Base-by-base conservation (phyloP, 2,329 filamentous ascomycete species). In the Ophioceras dolichostomum region DNA sequence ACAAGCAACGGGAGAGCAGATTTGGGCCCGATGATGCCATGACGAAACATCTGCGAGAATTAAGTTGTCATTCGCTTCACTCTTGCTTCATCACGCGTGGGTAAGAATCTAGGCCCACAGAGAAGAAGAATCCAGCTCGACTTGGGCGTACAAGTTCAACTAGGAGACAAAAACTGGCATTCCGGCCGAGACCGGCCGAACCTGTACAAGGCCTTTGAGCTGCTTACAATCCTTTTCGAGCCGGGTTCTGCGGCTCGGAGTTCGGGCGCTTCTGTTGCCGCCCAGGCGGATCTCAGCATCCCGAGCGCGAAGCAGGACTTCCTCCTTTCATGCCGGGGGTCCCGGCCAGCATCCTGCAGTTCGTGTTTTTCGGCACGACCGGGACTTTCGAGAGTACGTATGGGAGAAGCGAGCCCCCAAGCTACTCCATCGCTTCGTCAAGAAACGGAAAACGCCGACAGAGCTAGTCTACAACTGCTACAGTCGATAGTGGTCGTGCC, bases 1-100 rank as follows among this genome's bases (percentile, higher is more conserved):
- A n/a, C n/a, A n/a, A n/a, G n/a, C n/a, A n/a, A n/a, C n/a, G n/a
- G n/a, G n/a, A n/a, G n/a, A n/a, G n/a, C n/a, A n/a, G n/a, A 19
- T 13, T 24, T 17, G 10, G 43, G 32, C 37, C 36, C 32, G 20
- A 35, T 32, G 19, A 32, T 39, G 22, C 47, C 37, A 20, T 41
- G 39, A 33, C 43, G 40, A 31, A 57, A 51, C 19, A 63, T 65
- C 9, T 68, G 67, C 43, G 62, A 68, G 43, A 54, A 50, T 29
- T 66, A 62, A 53, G 53, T 68, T 5, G 45, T 68, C 5, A 50
- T 59, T 6, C 60, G 65, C 9, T 68, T 68, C 42, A 57, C 57
- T 2, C 54, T 67, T 10, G 63, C 55, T 67, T 67, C 39, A 39
- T 59, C 3, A 53, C 62, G 10, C 45, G 67, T 30, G 51, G 56